A percentile compares a stretch with the other conserved stretches of the same genome.
These are phyloP conservation scores for Talaromyces sp. DNA, from an alignment of 2,329 filamentous ascomycete genomes.

Conservation along the genomic window DNA sequence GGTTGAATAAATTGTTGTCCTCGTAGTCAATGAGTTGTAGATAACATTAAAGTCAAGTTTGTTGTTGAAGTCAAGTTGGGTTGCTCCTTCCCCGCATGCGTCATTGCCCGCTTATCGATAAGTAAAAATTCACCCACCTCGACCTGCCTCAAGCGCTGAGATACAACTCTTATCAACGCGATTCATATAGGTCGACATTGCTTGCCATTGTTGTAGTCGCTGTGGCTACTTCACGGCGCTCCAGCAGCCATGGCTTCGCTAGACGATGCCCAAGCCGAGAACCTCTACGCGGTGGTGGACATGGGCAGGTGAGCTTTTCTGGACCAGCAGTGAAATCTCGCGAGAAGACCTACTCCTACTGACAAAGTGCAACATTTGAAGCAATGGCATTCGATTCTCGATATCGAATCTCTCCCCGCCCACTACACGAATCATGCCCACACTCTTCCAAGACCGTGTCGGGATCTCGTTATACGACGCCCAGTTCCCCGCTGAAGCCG, in stretches of 20 bases:
- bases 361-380: constrained; percentile 5
- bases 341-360: not conserved
- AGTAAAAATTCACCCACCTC: not conserved
- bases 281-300: constrained; percentile 33
- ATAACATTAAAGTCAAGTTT: too few relatives aligned
- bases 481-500: constrained; percentile 43
- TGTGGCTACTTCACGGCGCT: not conserved
- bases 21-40: too few relatives aligned
- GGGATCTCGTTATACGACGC: constrained; percentile 85
- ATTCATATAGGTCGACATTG: not conserved
- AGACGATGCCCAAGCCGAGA: not conserved
- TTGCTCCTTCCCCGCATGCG: not conserved
- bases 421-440: constrained; percentile 65
- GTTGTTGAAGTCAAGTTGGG: too few relatives aligned
- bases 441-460: constrained; percentile 70
- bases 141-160: not conserved
- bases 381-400: constrained; percentile 91
- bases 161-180: not conserved
- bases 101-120: not conserved
- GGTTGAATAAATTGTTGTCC: not conserved
- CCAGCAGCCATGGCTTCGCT: constrained; percentile 2
- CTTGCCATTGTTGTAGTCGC: not conserved
- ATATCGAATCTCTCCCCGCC: constrained; percentile 73
- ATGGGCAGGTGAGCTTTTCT: constrained; percentile 32
- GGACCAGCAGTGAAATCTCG: not conserved